Evolutionary conservation across 495 filamentous ascomycete genomes (phyloP).

Genomic region (Glonium stellatum): DNA sequence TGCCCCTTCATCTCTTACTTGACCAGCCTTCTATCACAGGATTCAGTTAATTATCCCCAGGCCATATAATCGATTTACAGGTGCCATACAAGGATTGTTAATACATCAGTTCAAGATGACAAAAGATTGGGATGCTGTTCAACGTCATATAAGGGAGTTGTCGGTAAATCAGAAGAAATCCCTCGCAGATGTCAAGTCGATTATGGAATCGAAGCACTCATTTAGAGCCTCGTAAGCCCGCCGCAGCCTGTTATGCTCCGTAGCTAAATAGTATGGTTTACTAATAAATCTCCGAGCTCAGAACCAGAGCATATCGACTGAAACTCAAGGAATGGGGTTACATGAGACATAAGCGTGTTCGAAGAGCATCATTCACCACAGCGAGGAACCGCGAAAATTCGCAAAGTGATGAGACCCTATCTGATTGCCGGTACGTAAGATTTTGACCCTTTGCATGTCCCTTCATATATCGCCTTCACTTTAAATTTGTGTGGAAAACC

Average conservation of each 20-base stretch:
- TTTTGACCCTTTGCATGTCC: not conserved
- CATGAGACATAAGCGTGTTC: not conserved
- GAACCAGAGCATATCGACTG: constrained; percentile 25
- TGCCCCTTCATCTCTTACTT: too few species aligned
- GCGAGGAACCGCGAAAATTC: not conserved
- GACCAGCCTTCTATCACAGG: too few species aligned
- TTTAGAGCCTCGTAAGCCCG: constrained; percentile 24
- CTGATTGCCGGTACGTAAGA: not conserved
- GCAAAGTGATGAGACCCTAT: not conserved
- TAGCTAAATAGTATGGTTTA: not conserved
- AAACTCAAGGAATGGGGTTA: constrained; percentile 26
- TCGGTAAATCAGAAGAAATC: constrained; percentile 21
- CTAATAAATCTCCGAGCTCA: not conserved
- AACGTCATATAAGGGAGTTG: constrained; percentile 12
- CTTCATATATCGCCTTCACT: not conserved
- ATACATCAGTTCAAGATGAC: constrained; percentile 11
- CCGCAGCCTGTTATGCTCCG: not conserved
- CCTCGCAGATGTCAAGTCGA: constrained; percentile 17
- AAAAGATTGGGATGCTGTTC: constrained; percentile 24
- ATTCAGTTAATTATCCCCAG: too few species aligned
- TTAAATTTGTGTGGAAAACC: not conserved
- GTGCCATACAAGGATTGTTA: too few species aligned
- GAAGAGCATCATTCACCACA: not conserved
- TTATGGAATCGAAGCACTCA: constrained; percentile 16
- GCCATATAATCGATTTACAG: too few species aligned